phyloP scores from a whole-genome alignment of 306 rosid species.

The Senna tora region DNA sequence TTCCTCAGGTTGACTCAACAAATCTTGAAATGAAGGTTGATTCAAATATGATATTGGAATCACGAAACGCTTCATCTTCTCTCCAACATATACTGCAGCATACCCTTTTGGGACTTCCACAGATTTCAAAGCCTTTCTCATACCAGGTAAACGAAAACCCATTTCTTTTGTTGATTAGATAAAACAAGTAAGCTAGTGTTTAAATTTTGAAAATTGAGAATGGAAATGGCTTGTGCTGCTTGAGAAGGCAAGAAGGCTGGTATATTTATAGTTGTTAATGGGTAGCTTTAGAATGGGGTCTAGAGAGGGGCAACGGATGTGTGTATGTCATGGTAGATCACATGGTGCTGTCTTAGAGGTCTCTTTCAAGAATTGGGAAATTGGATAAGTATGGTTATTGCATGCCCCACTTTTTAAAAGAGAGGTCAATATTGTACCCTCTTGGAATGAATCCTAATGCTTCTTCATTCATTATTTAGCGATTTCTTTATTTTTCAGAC shows the following conservation, averaged over 20 bases:
- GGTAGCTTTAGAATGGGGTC: neutral
- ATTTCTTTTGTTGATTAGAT: neutral
- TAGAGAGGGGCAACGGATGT: neutral
- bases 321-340: slow-evolving; percentile 35
- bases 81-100: slow-evolving; percentile 54
- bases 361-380: neutral
- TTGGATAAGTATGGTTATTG: neutral
- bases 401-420: slow-evolving; percentile 20
- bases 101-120: slow-evolving; percentile 52
- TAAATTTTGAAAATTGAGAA: neutral
- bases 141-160: neutral
- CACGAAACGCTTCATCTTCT: slow-evolving; percentile 47
- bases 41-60: slow-evolving; percentile 53
- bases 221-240: slow-evolving; percentile 27
- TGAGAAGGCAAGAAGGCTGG: slow-evolving; percentile 13
- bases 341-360: slow-evolving; percentile 37
- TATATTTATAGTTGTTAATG: slow-evolving; percentile 28
- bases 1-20: slow-evolving; percentile 34
- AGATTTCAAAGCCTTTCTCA: slow-evolving; percentile 13
- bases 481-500: neutral
- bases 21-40: slow-evolving; percentile 49
- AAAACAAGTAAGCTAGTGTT: neutral
- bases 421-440: neutral
- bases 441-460: neutral
- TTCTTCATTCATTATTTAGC: neutral